phyloP scores from a whole-genome alignment of 352 stramenopile species.

The Globisporangium heterothallicum region DNA sequence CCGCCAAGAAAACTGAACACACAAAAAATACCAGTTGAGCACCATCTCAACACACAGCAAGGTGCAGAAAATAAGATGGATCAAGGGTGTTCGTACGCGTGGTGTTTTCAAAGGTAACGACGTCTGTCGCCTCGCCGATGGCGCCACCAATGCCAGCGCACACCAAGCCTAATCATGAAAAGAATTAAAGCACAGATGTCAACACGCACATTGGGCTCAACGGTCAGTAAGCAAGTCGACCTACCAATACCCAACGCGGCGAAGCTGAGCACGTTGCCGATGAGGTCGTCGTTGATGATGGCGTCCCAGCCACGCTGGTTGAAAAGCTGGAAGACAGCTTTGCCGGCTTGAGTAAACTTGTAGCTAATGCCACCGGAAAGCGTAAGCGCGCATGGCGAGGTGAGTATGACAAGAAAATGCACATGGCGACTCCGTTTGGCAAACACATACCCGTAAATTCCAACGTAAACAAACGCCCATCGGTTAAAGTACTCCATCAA shows the following conservation, averaged over 20 bases:
- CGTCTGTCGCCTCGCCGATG: conserved; percentile 47
- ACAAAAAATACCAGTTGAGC: not conserved
- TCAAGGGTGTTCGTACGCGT: conserved; percentile 28
- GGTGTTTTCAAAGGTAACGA: conserved; percentile 58
- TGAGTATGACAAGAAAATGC: no score
- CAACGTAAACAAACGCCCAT: conserved; percentile 94
- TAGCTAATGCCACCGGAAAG: conserved; percentile 49
- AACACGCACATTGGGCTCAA: not conserved
- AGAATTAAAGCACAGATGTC: not conserved
- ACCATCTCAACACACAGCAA: not conserved
- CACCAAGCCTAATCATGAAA: conserved; percentile 41
- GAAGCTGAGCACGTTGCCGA: conserved; percentile 90
- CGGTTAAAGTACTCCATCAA: conserved; percentile 92
- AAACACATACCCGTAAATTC: conserved; percentile 72
- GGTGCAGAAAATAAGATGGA: not conserved
- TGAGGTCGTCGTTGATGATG: conserved; percentile 96
- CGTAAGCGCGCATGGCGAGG: not conserved
- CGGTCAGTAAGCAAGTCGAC: conserved; percentile 5
- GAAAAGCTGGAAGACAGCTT: conserved; percentile 92
- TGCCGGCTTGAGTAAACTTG: conserved; percentile 91
- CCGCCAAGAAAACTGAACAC: conserved; percentile 45
- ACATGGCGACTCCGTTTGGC: no score
- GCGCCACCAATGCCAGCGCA: conserved; percentile 49
- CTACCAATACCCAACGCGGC: conserved; percentile 82
- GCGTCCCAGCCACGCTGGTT: conserved; percentile 90